These are phyloP conservation scores for Endothia cerciana DNA, from an alignment of 2,329 filamentous ascomycete species.

Conservation along the genomic window DNA sequence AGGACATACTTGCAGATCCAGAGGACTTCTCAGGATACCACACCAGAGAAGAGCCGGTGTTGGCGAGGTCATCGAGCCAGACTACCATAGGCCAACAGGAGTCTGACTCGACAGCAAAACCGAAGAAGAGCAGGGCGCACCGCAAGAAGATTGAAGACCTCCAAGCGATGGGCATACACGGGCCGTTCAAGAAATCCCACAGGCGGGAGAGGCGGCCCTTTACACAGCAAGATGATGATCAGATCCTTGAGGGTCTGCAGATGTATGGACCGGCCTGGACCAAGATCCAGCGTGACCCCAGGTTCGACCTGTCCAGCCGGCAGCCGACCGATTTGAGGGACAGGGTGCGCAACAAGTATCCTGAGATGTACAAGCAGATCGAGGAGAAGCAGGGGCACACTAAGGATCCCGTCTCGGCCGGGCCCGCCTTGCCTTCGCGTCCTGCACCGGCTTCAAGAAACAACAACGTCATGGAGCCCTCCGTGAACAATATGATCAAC, in stretches of 20 bases:
- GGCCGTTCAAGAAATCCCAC: conserved; percentile 64
- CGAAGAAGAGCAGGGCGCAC: conserved; percentile 45
- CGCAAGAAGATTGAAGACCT: conserved; percentile 50
- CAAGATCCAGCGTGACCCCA: conserved; percentile 64
- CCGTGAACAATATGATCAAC: conserved; percentile 51
- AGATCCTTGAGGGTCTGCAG: conserved; percentile 64
- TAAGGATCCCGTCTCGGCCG: conserved; percentile 41
- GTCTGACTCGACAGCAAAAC: conserved; percentile 43
- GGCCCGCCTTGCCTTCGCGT: conserved; percentile 13
- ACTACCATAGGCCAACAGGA: conserved; percentile 26
- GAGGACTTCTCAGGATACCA: conserved; percentile 41
- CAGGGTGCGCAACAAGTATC: conserved; percentile 66
- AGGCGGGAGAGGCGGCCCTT: conserved; percentile 64
- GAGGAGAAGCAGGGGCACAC: conserved; percentile 57
- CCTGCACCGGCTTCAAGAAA: conserved; percentile 39
- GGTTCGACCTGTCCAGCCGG: conserved; percentile 60
- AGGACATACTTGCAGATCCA: conserved; percentile 58
- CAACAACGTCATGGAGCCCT: conserved; percentile 55
- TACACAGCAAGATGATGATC: conserved; percentile 64
- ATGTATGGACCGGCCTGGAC: conserved; percentile 67
- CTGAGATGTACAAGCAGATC: conserved; percentile 59
- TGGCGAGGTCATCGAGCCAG: conserved; percentile 19
- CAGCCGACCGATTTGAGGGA: conserved; percentile 68
- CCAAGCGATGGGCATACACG: conserved; percentile 59
- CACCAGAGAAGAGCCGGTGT: conserved; percentile 17